These are phyloP conservation scores for Zostera marina DNA, from an alignment of 116 monocot genomes.

Conservation along the genomic window DNA sequence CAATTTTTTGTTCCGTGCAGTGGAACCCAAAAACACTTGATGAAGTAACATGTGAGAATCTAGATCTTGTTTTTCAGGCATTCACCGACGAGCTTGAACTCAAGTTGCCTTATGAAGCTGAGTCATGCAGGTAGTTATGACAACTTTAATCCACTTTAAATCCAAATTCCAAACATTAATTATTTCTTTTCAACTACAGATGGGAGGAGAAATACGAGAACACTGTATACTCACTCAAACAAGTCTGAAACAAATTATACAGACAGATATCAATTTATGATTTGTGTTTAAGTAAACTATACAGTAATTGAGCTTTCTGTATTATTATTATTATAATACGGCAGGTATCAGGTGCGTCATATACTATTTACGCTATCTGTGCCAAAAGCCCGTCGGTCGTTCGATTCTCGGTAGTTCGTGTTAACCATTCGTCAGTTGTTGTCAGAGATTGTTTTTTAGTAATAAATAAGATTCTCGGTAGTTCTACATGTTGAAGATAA, in stretches of 20 bases:
- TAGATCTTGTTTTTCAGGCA: conserved; percentile 54
- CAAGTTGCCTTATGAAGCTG: conserved; percentile 30
- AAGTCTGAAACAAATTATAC: neutral
- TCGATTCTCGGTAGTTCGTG: too few relatives aligned
- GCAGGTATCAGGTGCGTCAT: too few relatives aligned
- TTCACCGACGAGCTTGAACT: conserved; percentile 57
- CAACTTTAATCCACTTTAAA: neutral
- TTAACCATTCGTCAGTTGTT: too few relatives aligned
- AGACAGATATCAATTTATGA: too few relatives aligned
- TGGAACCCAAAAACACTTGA: conserved; percentile 59
- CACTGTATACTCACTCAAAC: conserved; percentile 17
- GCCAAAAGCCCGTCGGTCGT: too few relatives aligned
- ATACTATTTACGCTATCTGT: too few relatives aligned
- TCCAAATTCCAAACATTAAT: neutral
- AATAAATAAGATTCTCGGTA: too few relatives aligned
- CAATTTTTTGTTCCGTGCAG: conserved; percentile 23
- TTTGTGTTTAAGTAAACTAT: too few relatives aligned
- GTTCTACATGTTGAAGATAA: too few relatives aligned
- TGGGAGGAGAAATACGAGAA: conserved; percentile 54
- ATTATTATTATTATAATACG: too few relatives aligned
- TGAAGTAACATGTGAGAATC: conserved; percentile 40
- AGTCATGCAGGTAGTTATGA: conserved; percentile 28
- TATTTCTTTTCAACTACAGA: conserved; percentile 13
- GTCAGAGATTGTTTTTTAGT: too few relatives aligned
- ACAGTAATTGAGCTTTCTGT: too few relatives aligned